Base-by-base conservation (phyloP, 2,329 filamentous ascomycete species). In the Alternaria triticimaculans region DNA sequence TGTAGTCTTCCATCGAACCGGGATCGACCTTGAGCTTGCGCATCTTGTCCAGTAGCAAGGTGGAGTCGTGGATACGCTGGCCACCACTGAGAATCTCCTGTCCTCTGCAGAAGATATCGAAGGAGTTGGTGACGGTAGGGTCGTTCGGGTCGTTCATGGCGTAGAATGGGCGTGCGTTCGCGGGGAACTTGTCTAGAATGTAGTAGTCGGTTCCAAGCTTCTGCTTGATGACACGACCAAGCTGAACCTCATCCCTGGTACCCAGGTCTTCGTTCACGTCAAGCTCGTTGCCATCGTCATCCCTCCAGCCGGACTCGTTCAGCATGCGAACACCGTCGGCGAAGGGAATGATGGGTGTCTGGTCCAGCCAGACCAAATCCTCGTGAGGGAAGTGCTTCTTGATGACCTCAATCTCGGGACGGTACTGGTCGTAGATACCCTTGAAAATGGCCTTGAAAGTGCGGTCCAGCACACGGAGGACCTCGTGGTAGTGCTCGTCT, bases 81-180 rank as follows among this genome's bases (percentile, higher is more conserved):
- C 94, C 94, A 71, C 94, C 94, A 1, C 93, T 95, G 49, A 95
- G 89, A 61, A 97, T 96, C 79, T 97, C 94, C 76, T 97, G 94
- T 0, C 94, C 94, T 28, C 94, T 91, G 46, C 97, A 87, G 82
- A 97, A 97, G 62, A 97, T 96, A 78, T 97, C 94, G 73, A 97
- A 97, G 0, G 94, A 97, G 78, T 97, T 97, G 55, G 94, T 97
- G 78, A 89, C 88, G 33, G 87, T 85, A 12, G 87, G 84, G 73
- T 96, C 88, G 15, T 90, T 84, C 2, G 90, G 87, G 66, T 97
- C 92, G 26, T 90, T 90, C 87, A 97, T 94, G 1, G 94, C 93
- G 76, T 97, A 97, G 81, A 97, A 97, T 0, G 94, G 94, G 46
- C 94, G 88, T 3, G 92, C 94, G 7, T 89, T 90, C 21, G 88